Conservation (phyloP, 441 rosid species). For the Eugenia klotzschiana region DNA sequence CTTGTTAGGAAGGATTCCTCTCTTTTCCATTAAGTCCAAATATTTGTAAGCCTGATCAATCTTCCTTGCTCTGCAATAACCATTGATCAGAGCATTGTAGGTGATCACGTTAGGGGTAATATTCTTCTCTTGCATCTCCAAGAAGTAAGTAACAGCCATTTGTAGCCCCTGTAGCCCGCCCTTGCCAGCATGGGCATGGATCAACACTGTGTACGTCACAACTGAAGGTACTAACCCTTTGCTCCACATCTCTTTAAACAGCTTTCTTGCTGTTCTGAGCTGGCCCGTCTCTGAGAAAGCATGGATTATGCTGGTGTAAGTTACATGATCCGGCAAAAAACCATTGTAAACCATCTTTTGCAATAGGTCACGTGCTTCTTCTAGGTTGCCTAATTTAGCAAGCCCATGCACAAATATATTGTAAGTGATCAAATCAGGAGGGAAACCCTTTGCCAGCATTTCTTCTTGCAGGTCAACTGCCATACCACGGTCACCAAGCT, state of each 20-base stretch:
- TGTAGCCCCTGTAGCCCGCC: conserved; percentile 42
- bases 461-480: conserved; percentile 50
- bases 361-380: conserved; percentile 29
- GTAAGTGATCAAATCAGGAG: conserved; percentile 37
- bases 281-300: conserved; percentile 33
- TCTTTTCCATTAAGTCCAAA: conserved; percentile 43
- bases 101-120: conserved; percentile 55
- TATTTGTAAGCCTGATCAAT: conserved; percentile 32
- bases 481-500: conserved; percentile 26
- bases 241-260: conserved; percentile 41
- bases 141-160: conserved; percentile 34
- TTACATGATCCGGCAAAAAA: conserved; percentile 47
- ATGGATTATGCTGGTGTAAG: conserved; percentile 48
- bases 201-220: conserved; percentile 53
- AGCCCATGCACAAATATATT: conserved; percentile 44
- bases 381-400: conserved; percentile 27
- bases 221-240: conserved; percentile 40
- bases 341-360: conserved; percentile 32
- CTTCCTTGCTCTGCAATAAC: conserved; percentile 40
- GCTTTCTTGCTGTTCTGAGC: conserved; percentile 31
- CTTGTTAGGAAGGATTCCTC: conserved; percentile 43
- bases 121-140: conserved; percentile 43
- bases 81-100: conserved; percentile 54
- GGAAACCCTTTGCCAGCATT: conserved; percentile 33
- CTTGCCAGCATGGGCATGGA: conserved; percentile 43